Evolutionary conservation across 2,329 filamentous ascomycete species (phyloP).

Genomic region (Ophiostoma novo-ulmi): DNA sequence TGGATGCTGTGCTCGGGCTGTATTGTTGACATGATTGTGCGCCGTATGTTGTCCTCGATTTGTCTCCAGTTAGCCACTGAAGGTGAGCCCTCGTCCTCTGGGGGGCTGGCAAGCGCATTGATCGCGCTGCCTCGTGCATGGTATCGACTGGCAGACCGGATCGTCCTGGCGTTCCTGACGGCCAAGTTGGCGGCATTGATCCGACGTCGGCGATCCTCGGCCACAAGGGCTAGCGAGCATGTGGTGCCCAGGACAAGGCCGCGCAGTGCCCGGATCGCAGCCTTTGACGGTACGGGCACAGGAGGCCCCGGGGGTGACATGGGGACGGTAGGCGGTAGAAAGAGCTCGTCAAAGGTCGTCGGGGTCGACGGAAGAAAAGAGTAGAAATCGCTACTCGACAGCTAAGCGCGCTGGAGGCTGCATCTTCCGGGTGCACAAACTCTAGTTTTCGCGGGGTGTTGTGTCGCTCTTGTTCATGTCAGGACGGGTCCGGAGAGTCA

Average conservation of each 20-base stretch:
- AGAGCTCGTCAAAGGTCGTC: neutral
- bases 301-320: slow-evolving; percentile 33
- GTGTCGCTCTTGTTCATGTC: neutral
- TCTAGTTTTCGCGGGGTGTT: neutral
- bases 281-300: slow-evolving; percentile 43
- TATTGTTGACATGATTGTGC: neutral
- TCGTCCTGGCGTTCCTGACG: slow-evolving; percentile 38
- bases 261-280: slow-evolving; percentile 42
- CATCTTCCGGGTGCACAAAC: slow-evolving; percentile 2
- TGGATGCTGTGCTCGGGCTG: slow-evolving; percentile 1
- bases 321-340: neutral
- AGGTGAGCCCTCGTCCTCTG: slow-evolving; percentile 28
- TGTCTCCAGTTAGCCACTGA: neutral
- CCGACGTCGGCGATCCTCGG: slow-evolving; percentile 43
- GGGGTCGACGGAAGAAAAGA: neutral
- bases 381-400: neutral
- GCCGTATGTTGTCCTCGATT: neutral
- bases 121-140: slow-evolving; percentile 31
- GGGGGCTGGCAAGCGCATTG: slow-evolving; percentile 25
- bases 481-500: neutral
- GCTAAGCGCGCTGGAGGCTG: slow-evolving; percentile 1
- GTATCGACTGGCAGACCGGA: slow-evolving; percentile 39
- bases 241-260: slow-evolving; percentile 44
- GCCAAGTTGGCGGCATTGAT: slow-evolving; percentile 40
- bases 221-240: slow-evolving; percentile 41